These are phyloP conservation scores for Pseudonectria foliicola DNA, from an alignment of 2,329 filamentous ascomycete genomes.

Conservation along the genomic window DNA sequence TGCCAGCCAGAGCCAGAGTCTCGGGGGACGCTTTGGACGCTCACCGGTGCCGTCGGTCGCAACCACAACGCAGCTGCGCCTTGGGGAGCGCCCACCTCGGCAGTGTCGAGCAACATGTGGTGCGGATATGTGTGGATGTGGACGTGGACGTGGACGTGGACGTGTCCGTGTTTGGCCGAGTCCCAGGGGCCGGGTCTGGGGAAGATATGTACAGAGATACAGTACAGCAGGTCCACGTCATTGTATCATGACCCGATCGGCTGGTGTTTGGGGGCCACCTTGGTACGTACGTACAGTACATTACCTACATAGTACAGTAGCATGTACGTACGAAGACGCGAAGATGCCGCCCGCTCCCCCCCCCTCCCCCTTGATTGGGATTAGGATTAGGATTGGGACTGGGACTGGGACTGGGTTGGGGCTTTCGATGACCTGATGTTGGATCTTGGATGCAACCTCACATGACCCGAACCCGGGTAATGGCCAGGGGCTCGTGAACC, in stretches of 20 bases:
- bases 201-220: conserved; percentile 6
- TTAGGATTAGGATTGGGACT: not conserved
- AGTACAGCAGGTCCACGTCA: conserved; percentile 22
- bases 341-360: too few relatives aligned
- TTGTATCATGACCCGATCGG: conserved; percentile 21
- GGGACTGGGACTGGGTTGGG: conserved; percentile 1
- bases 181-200: conserved; percentile 14
- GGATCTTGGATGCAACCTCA: conserved; percentile 8
- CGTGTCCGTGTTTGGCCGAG: conserved; percentile 8
- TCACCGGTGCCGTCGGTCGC: too few relatives aligned
- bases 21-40: too few relatives aligned
- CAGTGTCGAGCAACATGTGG: conserved; percentile 10
- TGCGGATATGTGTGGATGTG: conserved; percentile 9
- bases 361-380: too few relatives aligned
- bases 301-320: conserved; percentile 3
- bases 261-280: conserved; percentile 10
- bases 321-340: too few relatives aligned
- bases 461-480: conserved; percentile 4
- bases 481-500: too few relatives aligned
- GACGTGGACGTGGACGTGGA: not conserved
- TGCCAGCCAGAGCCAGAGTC: too few relatives aligned
- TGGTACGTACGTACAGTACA: conserved; percentile 9
- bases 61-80: conserved; percentile 7
- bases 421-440: conserved; percentile 11
- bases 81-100: conserved; percentile 7